These are phyloP conservation scores for Colletotrichum filicis DNA, from an alignment of 2,329 filamentous ascomycete species.

Conservation along the genomic window DNA sequence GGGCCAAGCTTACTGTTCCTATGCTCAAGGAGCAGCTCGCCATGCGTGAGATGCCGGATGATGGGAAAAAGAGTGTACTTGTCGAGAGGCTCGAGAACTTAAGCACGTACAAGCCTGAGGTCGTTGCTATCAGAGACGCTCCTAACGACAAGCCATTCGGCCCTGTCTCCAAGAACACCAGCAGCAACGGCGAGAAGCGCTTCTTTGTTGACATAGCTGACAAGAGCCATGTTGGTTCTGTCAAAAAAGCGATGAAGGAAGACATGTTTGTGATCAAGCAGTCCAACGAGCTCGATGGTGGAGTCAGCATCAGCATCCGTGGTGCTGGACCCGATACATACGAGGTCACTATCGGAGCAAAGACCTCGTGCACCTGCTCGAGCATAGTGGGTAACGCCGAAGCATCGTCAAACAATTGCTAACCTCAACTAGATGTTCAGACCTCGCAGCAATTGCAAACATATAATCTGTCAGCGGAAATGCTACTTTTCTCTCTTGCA, in stretches of 20 bases:
- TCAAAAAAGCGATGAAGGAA: slow-evolving; percentile 18
- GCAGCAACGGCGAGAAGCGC: neutral
- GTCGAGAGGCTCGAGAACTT: slow-evolving; percentile 21
- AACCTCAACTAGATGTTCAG: slow-evolving; percentile 8
- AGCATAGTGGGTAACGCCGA: slow-evolving; percentile 5
- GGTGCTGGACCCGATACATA: neutral
- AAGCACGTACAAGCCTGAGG: slow-evolving; percentile 8
- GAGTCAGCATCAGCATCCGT: neutral
- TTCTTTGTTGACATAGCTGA: neutral
- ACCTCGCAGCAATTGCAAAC: slow-evolving; percentile 28
- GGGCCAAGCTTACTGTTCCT: slow-evolving; percentile 15
- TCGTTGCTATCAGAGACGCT: neutral
- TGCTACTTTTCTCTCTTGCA: neutral
- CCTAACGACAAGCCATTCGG: slow-evolving; percentile 3
- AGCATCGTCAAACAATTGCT: neutral
- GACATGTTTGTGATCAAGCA: slow-evolving; percentile 25
- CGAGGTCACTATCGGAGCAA: slow-evolving; percentile 1
- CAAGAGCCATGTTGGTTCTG: neutral
- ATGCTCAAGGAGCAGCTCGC: slow-evolving; percentile 31
- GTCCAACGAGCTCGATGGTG: neutral
- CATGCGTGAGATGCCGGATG: slow-evolving; percentile 12
- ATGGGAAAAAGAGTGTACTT: slow-evolving; percentile 18
- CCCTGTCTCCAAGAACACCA: neutral
- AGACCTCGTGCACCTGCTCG: slow-evolving; percentile 15
- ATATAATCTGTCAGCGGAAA: slow-evolving; percentile 30